phyloP scores from a whole-genome alignment of 2,329 filamentous ascomycete genomes.

The Penicillium sp. region DNA sequence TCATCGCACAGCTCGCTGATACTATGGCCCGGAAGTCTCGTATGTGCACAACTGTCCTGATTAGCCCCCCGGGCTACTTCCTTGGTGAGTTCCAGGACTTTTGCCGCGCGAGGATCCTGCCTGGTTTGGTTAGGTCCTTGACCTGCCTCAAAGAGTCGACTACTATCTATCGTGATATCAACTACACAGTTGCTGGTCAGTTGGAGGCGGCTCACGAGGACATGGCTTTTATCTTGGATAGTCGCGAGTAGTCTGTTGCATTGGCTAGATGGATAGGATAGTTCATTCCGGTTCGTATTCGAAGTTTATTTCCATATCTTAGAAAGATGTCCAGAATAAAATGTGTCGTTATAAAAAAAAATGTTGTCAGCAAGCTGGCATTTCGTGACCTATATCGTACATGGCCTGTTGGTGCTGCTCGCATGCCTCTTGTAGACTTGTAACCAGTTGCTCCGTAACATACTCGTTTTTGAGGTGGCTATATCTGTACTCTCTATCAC shows the following conservation, averaged over 20 bases:
- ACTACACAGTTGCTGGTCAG: neutral
- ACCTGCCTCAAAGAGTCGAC: neutral
- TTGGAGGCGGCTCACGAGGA: neutral
- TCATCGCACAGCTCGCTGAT: neutral
- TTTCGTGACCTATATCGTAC: neutral
- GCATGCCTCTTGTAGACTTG: neutral
- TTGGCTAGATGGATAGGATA: neutral
- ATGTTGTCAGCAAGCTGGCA: neutral
- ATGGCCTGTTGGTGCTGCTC: neutral
- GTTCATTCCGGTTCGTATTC: fast-evolving
- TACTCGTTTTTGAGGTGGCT: neutral
- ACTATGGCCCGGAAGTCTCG: neutral
- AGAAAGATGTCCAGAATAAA: neutral
- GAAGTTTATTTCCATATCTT: neutral
- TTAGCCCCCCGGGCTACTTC: neutral
- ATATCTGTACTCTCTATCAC: neutral
- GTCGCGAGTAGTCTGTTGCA: neutral
- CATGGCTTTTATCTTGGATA: neutral
- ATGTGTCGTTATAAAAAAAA: neutral
- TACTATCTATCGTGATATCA: neutral
- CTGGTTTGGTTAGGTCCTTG: neutral
- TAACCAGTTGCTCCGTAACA: neutral
- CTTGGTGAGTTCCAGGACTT: neutral
- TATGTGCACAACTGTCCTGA: neutral
- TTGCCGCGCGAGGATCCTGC: neutral